phyloP scores from a whole-genome alignment of 2,329 filamentous ascomycete species.

The Cadophora malorum region DNA sequence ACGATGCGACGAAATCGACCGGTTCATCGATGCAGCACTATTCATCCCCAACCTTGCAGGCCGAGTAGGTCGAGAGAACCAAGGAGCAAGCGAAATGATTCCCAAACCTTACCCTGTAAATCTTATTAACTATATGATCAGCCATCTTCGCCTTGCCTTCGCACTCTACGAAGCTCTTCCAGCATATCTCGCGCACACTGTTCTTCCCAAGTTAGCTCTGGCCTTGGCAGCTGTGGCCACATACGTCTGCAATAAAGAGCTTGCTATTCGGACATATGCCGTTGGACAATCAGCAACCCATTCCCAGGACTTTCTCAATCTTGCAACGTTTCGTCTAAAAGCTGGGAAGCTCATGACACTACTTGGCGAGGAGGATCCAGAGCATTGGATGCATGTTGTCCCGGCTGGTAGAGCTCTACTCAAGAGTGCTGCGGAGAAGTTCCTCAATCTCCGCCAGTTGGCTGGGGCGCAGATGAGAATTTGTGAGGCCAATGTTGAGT shows the following conservation, averaged over 20 bases:
- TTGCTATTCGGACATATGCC: not conserved
- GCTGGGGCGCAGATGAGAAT: conserved; percentile 10
- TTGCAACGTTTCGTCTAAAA: not conserved
- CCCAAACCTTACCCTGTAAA: not conserved
- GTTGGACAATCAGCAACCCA: not conserved
- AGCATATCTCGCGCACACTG: not conserved
- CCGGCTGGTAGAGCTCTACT: conserved; percentile 3
- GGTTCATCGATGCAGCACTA: conserved; percentile 3
- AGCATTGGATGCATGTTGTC: conserved; percentile 11
- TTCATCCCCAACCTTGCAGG: conserved; percentile 9
- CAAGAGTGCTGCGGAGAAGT: not conserved
- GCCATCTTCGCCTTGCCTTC: not conserved
- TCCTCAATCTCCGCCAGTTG: not conserved
- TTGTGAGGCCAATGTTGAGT: conserved; percentile 4
- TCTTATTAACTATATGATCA: conserved; percentile 4
- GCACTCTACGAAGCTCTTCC: conserved; percentile 4
- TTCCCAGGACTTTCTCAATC: not conserved
- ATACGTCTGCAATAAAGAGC: conserved; percentile 9
- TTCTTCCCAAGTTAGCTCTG: not conserved
- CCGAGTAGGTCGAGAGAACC: conserved; percentile 1
- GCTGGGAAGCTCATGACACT: conserved; percentile 10
- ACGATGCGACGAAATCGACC: conserved; percentile 9
- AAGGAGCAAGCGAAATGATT: conserved; percentile 7
- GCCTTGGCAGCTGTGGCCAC: not conserved
- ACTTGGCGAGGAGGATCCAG: conserved; percentile 7